Conservation (phyloP, 1,284 basidiomycete species). For the Wallemia ichthyophaga region DNA sequence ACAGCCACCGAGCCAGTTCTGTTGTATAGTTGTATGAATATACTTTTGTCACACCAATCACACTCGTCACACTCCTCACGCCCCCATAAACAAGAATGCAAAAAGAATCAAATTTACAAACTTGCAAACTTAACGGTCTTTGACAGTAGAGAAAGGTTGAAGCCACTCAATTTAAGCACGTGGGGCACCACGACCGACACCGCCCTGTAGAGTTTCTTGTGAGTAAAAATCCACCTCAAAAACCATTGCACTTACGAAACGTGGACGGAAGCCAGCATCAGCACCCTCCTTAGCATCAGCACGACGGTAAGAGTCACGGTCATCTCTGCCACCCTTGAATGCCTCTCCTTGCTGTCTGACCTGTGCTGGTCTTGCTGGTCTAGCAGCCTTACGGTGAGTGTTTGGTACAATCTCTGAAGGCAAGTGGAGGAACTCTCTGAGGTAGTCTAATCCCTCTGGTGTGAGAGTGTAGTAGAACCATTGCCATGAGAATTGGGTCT, state of each 20-base stretch:
- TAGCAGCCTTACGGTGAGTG: conserved; percentile 72
- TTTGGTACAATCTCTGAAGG: conserved; percentile 33
- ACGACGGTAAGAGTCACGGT: conserved; percentile 59
- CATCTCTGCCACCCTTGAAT: conserved; percentile 41
- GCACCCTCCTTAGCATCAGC: conserved; percentile 18
- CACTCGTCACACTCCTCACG: too few relatives aligned
- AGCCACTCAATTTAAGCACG: conserved; percentile 18
- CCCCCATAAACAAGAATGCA: too few relatives aligned
- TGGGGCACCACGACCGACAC: conserved; percentile 60
- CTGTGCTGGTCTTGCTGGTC: conserved; percentile 31
- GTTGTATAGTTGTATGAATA: too few relatives aligned
- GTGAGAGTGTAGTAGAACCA: conserved; percentile 70
- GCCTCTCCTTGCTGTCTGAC: conserved; percentile 29
- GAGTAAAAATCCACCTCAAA: not conserved
- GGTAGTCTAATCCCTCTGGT: conserved; percentile 76
- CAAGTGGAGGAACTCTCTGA: conserved; percentile 81
- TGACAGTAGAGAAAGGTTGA: not conserved
- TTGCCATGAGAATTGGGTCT: conserved; percentile 42
- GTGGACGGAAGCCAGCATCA: conserved; percentile 5
- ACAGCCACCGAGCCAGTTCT: too few relatives aligned
- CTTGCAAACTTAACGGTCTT: not conserved
- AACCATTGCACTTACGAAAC: not conserved
- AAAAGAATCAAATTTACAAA: not conserved
- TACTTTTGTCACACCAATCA: too few relatives aligned
- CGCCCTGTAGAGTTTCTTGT: conserved; percentile 41